A percentile compares a stretch with the other conserved stretches of the same genome.
These are phyloP conservation scores for Aspergillus felis DNA, from an alignment of 2,329 filamentous ascomycete genomes.

Conservation along the genomic window DNA sequence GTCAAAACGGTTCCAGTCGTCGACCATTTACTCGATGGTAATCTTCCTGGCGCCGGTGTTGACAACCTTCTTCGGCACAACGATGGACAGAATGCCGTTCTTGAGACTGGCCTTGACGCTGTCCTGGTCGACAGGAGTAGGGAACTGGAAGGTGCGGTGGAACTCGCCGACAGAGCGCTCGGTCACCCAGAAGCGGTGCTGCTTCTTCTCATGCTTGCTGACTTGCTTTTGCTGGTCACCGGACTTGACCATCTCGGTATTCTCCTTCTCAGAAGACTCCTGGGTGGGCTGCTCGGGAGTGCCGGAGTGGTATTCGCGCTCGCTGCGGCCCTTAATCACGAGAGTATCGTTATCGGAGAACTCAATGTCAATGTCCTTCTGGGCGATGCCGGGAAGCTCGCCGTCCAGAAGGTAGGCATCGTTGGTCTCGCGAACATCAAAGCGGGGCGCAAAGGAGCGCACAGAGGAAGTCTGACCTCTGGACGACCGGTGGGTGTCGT, in stretches of 20 bases:
- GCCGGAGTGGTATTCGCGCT: conserved; percentile 32
- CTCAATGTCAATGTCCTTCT: conserved; percentile 46
- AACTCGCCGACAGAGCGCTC: conserved; percentile 60
- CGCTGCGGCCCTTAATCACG: conserved; percentile 42
- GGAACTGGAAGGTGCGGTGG: conserved; percentile 57
- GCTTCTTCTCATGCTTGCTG: conserved; percentile 13
- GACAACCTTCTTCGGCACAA: conserved; percentile 52
- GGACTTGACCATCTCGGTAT: conserved; percentile 28
- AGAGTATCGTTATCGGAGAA: conserved; percentile 47
- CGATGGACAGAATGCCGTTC: conserved; percentile 56
- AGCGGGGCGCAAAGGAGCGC: conserved; percentile 41
- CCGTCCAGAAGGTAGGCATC: conserved; percentile 46
- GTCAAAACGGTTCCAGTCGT: neutral
- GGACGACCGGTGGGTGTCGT: conserved; percentile 33
- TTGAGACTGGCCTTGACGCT: conserved; percentile 58
- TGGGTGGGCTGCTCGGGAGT: conserved; percentile 48
- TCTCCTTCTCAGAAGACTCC: conserved; percentile 11
- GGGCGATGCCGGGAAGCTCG: conserved; percentile 46
- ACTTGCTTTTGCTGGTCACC: conserved; percentile 20
- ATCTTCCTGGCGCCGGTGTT: conserved; percentile 50
- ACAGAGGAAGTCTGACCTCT: conserved; percentile 14
- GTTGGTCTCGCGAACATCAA: conserved; percentile 45
- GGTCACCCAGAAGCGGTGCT: conserved; percentile 55
- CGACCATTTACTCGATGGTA: conserved; percentile 48
- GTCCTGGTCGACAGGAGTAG: conserved; percentile 55